phyloP scores from a whole-genome alignment of 148 eudicot genomes.

The Diospyros kaki region DNA sequence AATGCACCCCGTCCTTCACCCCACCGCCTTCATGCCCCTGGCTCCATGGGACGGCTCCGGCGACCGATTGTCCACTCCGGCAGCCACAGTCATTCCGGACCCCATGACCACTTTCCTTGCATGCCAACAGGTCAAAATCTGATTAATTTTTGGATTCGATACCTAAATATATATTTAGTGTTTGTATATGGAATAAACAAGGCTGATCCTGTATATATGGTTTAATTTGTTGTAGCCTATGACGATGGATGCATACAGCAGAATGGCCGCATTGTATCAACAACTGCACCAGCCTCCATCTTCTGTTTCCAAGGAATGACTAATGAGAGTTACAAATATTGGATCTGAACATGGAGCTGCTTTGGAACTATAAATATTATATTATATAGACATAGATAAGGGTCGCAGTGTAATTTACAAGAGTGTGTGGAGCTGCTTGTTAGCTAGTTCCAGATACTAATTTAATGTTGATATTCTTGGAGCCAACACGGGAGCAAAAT shows the following conservation, averaged over 20 bases:
- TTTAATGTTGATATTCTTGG: no score
- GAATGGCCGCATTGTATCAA: conserved; percentile 66
- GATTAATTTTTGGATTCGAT: no score
- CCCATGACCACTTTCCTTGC: conserved; percentile 58
- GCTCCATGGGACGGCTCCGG: conserved; percentile 42
- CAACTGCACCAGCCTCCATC: conserved; percentile 46
- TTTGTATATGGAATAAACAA: no score
- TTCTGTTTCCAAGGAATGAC: conserved; percentile 26
- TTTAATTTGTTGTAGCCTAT: conserved; percentile 45
- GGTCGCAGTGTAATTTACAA: no score
- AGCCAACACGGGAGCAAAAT: no score
- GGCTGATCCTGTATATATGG: background rate
- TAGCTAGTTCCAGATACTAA: no score
- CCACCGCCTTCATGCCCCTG: conserved; percentile 38
- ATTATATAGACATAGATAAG: no score
- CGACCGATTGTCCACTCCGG: conserved; percentile 21
- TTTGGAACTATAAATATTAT: no score
- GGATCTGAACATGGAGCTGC: no score
- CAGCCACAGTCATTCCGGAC: conserved; percentile 24
- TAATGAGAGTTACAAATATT: background rate
- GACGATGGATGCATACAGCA: conserved; percentile 68
- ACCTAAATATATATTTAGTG: no score
- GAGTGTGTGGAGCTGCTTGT: no score
- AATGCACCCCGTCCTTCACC: conserved; percentile 27
- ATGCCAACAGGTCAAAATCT: conserved; percentile 22